These are phyloP conservation scores for Kewa caespitosa DNA, from an alignment of 179 eudicot genomes.

Conservation along the genomic window DNA sequence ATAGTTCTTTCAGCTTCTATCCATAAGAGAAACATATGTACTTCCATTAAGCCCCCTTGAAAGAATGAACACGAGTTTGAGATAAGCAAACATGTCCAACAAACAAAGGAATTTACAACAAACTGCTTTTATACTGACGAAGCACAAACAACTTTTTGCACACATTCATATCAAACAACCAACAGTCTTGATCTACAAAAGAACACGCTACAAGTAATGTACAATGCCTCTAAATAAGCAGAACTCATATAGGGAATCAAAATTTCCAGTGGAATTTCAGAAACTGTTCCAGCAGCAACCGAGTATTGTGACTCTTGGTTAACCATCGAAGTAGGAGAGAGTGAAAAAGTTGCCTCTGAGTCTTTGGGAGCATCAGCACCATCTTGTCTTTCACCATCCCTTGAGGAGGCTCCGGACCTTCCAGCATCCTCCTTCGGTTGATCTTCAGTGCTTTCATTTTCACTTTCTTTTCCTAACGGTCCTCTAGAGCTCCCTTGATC, in stretches of 20 bases:
- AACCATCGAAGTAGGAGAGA: constrained; percentile 17
- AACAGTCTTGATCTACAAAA: constrained; percentile 26
- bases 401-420: constrained; percentile 31
- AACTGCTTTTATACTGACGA: constrained; percentile 15
- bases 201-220: constrained; percentile 30
- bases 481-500: constrained; percentile 20
- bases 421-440: constrained; percentile 36
- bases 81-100: neutral
- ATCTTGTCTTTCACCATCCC: constrained; percentile 9
- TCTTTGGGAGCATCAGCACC: constrained; percentile 22
- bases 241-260: constrained; percentile 30
- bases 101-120: constrained; percentile 9
- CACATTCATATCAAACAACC: constrained; percentile 20
- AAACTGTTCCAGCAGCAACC: constrained; percentile 21
- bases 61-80: constrained; percentile 16
- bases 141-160: constrained; percentile 17
- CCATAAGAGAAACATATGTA: neutral
- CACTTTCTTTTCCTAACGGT: constrained; percentile 16
- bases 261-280: constrained; percentile 21
- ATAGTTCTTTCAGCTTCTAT: neutral
- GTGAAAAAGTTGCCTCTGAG: constrained; percentile 30
- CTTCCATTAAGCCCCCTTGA: neutral
- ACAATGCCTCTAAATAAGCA: constrained; percentile 30
- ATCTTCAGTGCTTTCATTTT: neutral
- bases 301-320: constrained; percentile 23